Evolutionary conservation across 176 grass and related monocot genomes (phyloP).

Genomic region (Triticum urartu): DNA sequence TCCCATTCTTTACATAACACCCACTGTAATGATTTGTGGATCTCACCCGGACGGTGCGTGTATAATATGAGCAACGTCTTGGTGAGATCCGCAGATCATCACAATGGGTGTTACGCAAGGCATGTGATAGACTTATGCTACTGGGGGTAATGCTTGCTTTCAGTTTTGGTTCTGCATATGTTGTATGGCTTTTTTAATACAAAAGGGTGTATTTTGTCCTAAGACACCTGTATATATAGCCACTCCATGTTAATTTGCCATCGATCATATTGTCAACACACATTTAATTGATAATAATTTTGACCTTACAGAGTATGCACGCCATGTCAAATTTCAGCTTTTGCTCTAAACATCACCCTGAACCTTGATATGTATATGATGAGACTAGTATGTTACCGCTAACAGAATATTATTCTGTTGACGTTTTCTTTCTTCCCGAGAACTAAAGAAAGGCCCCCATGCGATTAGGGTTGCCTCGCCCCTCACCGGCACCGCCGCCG

Average conservation of each 20-base stretch:
- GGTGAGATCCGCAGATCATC: not conserved
- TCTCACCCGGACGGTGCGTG: slow-evolving; percentile 11
- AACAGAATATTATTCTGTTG: too few species aligned
- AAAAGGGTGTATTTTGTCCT: not conserved
- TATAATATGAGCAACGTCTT: slow-evolving; percentile 5
- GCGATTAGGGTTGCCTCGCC: too few species aligned
- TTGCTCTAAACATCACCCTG: not conserved
- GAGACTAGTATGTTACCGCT: too few species aligned
- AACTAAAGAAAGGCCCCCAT: too few species aligned
- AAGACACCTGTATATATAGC: not conserved
- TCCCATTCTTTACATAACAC: not conserved
- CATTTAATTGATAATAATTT: not conserved
- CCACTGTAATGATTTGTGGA: not conserved
- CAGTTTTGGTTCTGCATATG: slow-evolving; percentile 9
- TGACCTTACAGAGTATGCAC: not conserved
- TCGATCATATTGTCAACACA: not conserved
- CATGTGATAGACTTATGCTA: not conserved
- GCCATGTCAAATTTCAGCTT: not conserved
- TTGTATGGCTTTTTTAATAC: not conserved
- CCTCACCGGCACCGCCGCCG: too few species aligned
- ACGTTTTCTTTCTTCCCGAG: too few species aligned
- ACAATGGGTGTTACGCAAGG: not conserved
- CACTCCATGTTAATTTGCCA: not conserved
- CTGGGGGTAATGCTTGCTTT: slow-evolving; percentile 18
- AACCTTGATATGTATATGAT: not conserved